phyloP scores from a whole-genome alignment of 2,329 filamentous ascomycete species.

The Aspergillus jensenii region DNA sequence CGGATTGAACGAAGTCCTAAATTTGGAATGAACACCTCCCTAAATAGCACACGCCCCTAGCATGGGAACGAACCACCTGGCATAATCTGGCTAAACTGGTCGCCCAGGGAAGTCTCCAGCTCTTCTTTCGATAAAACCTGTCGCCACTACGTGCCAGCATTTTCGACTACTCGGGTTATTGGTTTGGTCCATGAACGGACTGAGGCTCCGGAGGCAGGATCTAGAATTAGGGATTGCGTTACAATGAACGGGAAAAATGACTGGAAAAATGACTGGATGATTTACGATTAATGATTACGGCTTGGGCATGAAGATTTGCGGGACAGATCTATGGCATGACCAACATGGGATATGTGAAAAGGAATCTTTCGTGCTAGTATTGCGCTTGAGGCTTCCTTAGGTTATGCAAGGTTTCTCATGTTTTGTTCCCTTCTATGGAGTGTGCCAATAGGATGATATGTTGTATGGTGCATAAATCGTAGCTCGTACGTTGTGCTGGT shows the following conservation, averaged over 20 bases:
- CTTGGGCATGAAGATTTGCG: not conserved
- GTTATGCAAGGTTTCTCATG: not conserved
- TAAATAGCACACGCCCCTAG: no score
- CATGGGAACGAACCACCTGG: no score
- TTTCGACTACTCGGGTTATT: no score
- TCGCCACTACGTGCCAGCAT: no score
- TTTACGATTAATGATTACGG: conserved; percentile 5
- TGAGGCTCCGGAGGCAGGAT: not conserved
- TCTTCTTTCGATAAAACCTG: no score
- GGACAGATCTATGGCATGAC: conserved; percentile 2
- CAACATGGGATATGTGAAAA: not conserved
- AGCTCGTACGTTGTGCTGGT: not conserved
- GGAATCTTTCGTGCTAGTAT: not conserved
- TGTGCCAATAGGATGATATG: not conserved
- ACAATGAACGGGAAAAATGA: not conserved
- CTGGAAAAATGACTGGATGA: not conserved
- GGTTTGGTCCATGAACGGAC: no score
- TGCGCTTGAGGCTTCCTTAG: not conserved
- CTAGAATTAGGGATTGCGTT: not conserved
- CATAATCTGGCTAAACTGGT: no score
- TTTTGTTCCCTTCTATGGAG: not conserved
- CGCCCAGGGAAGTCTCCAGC: no score
- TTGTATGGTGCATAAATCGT: not conserved
- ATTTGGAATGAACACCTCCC: not conserved
- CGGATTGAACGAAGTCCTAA: conserved; percentile 15